Conservation (phyloP, 2,329 filamentous ascomycete species). For the Verticillium tricorpus region DNA sequence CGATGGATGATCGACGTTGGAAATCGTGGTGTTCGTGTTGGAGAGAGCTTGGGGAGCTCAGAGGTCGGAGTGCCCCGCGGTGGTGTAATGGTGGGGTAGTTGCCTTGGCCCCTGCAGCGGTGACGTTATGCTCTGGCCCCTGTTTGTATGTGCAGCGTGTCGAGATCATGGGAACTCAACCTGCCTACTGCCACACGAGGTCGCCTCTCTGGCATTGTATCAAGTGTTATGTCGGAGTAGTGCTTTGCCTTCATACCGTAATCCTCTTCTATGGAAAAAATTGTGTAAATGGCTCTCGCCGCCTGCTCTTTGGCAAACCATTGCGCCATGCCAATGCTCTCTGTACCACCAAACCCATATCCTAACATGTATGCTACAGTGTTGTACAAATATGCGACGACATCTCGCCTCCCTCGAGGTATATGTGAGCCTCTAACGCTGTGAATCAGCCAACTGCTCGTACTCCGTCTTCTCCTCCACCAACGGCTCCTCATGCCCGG, state of each 20-base stretch:
- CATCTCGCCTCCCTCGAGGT: not conserved
- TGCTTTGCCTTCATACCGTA: too few relatives aligned
- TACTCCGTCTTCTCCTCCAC: conserved; percentile 9
- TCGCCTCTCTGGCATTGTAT: too few relatives aligned
- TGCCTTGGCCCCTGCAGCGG: not conserved
- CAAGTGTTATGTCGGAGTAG: too few relatives aligned
- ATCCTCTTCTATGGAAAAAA: too few relatives aligned
- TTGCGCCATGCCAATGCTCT: not conserved
- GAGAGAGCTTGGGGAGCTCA: not conserved
- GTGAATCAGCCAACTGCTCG: not conserved
- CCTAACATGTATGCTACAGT: not conserved
- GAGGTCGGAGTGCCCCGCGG: conserved; percentile 5
- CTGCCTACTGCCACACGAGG: too few relatives aligned
- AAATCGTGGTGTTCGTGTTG: not conserved
- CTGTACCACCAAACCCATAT: not conserved
- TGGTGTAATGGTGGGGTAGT: conserved; percentile 8
- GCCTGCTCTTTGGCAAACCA: too few relatives aligned
- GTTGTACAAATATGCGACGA: not conserved
- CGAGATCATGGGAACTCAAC: too few relatives aligned
- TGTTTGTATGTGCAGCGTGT: not conserved
- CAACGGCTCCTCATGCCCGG: conserved; percentile 29
- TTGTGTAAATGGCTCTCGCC: not conserved
- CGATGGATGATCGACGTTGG: not conserved
- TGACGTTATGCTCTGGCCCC: not conserved
- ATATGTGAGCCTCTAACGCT: not conserved